phyloP scores from a whole-genome alignment of 805 yeast species.

The Kurtzmaniella fragi region DNA sequence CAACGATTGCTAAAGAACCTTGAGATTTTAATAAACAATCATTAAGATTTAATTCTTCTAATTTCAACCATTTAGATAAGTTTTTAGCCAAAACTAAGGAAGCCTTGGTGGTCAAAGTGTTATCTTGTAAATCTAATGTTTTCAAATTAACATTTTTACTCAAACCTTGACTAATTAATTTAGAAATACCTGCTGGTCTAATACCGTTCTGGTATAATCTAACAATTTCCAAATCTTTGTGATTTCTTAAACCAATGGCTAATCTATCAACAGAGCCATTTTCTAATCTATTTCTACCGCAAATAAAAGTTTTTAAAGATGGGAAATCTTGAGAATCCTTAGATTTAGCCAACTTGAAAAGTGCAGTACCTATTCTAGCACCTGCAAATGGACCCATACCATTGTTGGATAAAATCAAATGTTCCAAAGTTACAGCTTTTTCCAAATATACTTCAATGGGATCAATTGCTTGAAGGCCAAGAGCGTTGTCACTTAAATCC shows the following conservation, averaged over 20 bases:
- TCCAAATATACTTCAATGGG: conserved; percentile 77
- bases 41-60: conserved; percentile 77
- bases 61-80: conserved; percentile 57
- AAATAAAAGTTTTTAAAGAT: conserved; percentile 76
- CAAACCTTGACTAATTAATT: conserved; percentile 70
- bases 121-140: conserved; percentile 86
- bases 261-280: conserved; percentile 87
- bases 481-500: conserved; percentile 91
- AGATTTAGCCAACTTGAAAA: conserved; percentile 63
- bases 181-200: conserved; percentile 86
- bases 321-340: conserved; percentile 48
- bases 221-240: conserved; percentile 64
- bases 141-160: conserved; percentile 53
- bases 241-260: conserved; percentile 80
- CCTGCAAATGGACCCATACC: conserved; percentile 99
- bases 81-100: conserved; percentile 45
- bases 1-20: conserved; percentile 60
- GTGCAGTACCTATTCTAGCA: conserved; percentile 83
- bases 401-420: conserved; percentile 84
- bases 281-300: conserved; percentile 96
- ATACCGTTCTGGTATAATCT: conserved; percentile 95
- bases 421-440: conserved; percentile 74
- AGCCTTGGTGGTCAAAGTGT: conserved; percentile 78
- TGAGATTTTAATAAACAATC: conserved; percentile 81
- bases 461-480: conserved; percentile 92